Evolutionary conservation across 345 rosid species (phyloP).

Genomic region (Angophora floribunda): DNA sequence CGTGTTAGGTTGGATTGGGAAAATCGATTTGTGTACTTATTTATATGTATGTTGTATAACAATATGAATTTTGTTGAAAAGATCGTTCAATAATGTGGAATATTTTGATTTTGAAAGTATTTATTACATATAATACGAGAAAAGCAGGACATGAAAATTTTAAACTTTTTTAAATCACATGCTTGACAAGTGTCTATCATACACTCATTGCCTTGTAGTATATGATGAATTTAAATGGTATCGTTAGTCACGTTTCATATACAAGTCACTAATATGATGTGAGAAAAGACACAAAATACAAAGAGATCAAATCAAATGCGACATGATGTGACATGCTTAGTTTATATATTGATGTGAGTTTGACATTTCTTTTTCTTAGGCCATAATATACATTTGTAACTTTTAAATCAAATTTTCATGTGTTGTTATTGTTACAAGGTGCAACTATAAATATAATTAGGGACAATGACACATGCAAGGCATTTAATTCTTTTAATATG

Average conservation of each 20-base stretch:
- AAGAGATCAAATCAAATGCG: not conserved
- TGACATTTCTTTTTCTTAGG: not conserved
- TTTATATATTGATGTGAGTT: not conserved
- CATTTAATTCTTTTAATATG: not conserved
- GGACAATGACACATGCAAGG: not conserved
- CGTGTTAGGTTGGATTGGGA: accelerated
- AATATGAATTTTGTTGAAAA: not conserved
- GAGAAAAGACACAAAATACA: not conserved
- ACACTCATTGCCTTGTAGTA: not conserved
- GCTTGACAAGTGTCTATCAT: not conserved
- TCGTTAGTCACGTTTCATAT: not conserved
- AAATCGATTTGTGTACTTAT: not conserved
- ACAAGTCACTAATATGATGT: not conserved
- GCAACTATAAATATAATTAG: not conserved
- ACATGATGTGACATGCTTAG: not conserved
- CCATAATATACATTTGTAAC: not conserved
- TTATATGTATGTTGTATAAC: not conserved
- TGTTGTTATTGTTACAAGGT: not conserved
- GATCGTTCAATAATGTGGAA: not conserved
- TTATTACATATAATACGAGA: not conserved
- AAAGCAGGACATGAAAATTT: not conserved
- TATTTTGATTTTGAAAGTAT: not conserved
- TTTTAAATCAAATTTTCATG: not conserved
- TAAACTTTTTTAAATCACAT: not conserved
- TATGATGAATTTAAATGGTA: not conserved